phyloP scores from a whole-genome alignment of 345 rosid species.

The Eucalyptus microcorys region DNA sequence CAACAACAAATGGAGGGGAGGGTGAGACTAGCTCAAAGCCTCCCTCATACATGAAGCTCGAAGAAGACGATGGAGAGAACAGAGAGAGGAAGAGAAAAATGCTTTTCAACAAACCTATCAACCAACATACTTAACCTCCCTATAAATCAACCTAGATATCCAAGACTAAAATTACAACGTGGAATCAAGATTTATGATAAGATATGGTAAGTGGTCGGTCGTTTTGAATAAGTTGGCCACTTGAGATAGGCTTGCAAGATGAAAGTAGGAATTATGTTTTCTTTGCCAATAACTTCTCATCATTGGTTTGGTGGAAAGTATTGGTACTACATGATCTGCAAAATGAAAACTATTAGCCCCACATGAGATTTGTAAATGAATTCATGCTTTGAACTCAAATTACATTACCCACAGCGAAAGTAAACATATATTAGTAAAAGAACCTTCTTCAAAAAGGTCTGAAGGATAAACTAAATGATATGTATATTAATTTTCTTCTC shows the following conservation, averaged over 20 bases:
- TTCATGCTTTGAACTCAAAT: neutral
- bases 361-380: neutral
- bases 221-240: neutral
- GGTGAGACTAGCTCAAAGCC: neutral
- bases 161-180: neutral
- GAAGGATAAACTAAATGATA: neutral
- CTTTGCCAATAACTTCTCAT: neutral
- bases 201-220: neutral
- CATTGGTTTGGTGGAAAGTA: neutral
- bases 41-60: neutral
- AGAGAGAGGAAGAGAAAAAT: neutral
- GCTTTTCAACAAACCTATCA: neutral
- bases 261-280: neutral
- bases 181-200: neutral
- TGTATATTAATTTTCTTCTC: neutral
- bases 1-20: neutral
- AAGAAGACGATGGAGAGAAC: neutral
- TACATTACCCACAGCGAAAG: neutral
- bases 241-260: neutral
- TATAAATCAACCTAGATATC: neutral
- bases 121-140: neutral
- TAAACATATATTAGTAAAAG: too few species aligned
- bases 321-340: neutral
- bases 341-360: neutral
- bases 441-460: neutral